Conservation (phyloP, 495 filamentous ascomycete species). For the Trichoderma erinaceum region DNA sequence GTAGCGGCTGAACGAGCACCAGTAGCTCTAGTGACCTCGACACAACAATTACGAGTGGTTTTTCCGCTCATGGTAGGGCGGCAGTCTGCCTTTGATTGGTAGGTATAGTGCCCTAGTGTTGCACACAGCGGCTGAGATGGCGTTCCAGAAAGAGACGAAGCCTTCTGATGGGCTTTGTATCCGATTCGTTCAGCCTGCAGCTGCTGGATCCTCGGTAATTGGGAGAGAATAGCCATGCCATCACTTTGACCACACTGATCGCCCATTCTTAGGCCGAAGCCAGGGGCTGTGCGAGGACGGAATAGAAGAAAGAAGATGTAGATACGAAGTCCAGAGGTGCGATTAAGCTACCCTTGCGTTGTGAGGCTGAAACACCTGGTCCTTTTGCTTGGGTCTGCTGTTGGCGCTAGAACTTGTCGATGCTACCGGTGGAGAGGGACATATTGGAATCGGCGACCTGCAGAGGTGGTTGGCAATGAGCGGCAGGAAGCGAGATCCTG, state of each 20-base stretch:
- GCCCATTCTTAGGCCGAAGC: neutral
- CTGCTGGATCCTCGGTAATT: neutral
- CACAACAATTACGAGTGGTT: neutral
- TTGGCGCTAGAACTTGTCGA: too few relatives aligned
- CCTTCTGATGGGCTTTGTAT: neutral
- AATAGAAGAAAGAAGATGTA: neutral
- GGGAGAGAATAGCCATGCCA: neutral
- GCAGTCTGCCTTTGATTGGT: neutral
- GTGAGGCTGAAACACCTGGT: neutral
- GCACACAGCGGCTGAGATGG: neutral
- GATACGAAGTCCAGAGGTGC: neutral
- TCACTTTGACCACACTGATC: neutral
- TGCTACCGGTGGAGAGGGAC: too few relatives aligned
- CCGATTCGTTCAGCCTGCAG: neutral
- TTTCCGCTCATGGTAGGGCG: neutral
- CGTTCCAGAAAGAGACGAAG: neutral
- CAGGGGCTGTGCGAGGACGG: neutral
- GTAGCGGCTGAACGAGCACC: neutral
- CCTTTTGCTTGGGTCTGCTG: neutral
- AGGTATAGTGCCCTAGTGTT: neutral
- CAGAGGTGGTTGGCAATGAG: too few relatives aligned
- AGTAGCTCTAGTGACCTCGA: neutral
- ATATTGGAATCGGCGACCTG: too few relatives aligned
- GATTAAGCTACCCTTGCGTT: neutral
- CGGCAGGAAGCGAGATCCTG: too few relatives aligned